phyloP scores from a whole-genome alignment of 2,329 filamentous ascomycete genomes.

The Samsoniella hepiali region DNA sequence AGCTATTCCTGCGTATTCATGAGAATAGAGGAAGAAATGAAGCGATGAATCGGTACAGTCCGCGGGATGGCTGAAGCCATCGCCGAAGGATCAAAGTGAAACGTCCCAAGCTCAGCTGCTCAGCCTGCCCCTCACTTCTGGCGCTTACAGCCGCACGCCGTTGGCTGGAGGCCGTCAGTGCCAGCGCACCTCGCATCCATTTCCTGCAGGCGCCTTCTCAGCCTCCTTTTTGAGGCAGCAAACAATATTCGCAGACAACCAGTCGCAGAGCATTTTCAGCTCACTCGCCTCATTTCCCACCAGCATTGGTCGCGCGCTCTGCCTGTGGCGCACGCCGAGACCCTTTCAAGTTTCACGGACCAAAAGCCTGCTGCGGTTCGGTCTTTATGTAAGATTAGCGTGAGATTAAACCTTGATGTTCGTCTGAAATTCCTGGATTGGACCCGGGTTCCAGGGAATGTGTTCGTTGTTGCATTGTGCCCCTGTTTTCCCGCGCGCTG shows the following conservation, averaged over 20 bases:
- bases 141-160: constrained; percentile 9
- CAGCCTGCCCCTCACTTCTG: constrained; percentile 6
- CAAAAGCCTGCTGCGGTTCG: background rate
- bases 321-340: background rate
- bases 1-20: background rate
- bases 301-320: background rate
- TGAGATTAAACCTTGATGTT: background rate
- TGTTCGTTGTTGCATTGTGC: background rate
- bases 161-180: background rate
- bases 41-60: background rate
- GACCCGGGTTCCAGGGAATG: background rate
- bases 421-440: background rate
- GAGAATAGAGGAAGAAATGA: background rate
- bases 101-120: background rate
- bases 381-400: background rate
- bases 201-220: background rate
- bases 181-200: background rate
- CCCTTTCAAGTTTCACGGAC: too few species aligned
- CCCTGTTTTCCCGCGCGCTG: background rate
- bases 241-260: background rate
- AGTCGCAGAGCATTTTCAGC: background rate
- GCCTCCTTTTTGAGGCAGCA: too few species aligned
- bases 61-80: background rate
- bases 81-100: background rate
- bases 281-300: background rate